phyloP scores from a whole-genome alignment of 2,329 filamentous ascomycete species.

The Pezicula radicicola region DNA sequence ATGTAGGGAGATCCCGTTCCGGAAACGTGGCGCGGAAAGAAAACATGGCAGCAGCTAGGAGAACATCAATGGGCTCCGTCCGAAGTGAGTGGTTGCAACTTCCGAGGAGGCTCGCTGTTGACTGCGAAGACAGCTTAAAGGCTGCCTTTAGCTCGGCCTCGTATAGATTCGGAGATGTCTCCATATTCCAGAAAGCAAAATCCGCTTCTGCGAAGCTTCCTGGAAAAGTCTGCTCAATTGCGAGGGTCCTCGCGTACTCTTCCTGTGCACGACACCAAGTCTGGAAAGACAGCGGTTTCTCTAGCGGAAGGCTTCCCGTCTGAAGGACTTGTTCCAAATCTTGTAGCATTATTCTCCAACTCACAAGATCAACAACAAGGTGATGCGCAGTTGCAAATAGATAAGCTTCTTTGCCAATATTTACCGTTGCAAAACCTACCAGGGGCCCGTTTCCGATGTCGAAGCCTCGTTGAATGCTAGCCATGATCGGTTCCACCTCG shows the following conservation, averaged over 20 bases:
- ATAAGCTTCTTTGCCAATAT: background rate
- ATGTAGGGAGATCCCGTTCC: constrained; percentile 28
- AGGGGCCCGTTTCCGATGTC: constrained; percentile 2
- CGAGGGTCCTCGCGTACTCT: constrained; percentile 22
- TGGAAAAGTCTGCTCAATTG: constrained; percentile 23
- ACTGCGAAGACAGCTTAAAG: constrained; percentile 42
- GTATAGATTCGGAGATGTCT: constrained; percentile 14
- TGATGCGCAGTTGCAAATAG: constrained; percentile 16
- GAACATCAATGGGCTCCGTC: constrained; percentile 36
- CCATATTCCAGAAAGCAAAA: constrained; percentile 22
- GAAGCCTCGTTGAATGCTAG: background rate
- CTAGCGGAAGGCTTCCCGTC: constrained; percentile 21
- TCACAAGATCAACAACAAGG: constrained; percentile 30
- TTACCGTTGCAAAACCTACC: background rate
- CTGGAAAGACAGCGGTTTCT: constrained; percentile 34
- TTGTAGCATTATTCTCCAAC: constrained; percentile 32
- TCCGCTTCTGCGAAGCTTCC: background rate
- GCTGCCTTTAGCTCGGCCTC: constrained; percentile 22
- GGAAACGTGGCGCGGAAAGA: constrained; percentile 34
- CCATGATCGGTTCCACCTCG: background rate
- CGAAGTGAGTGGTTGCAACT: constrained; percentile 26
- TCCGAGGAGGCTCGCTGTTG: constrained; percentile 16
- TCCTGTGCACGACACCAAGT: constrained; percentile 31
- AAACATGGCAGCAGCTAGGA: constrained; percentile 31
- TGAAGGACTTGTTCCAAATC: constrained; percentile 28